phyloP scores from a whole-genome alignment of 805 yeast species.

The Myxozyma udenii region DNA sequence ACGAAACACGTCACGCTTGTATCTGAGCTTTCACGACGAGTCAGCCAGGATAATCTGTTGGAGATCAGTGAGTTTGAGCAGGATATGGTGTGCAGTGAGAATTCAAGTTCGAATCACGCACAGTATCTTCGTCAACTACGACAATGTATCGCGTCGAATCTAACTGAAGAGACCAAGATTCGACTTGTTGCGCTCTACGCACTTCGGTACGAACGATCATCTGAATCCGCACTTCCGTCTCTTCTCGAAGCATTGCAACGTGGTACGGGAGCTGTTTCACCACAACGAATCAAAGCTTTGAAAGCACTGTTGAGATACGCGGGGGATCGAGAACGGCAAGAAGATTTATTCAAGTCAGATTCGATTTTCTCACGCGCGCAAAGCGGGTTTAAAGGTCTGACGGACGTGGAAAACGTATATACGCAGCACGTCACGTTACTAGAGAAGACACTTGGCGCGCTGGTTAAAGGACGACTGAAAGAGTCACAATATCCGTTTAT shows the following conservation, averaged over 20 bases:
- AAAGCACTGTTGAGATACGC: slow-evolving; percentile 47
- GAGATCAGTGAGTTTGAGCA: slow-evolving; percentile 89
- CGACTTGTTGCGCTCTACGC: slow-evolving; percentile 73
- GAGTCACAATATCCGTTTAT: slow-evolving; percentile 46
- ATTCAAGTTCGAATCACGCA: slow-evolving; percentile 40
- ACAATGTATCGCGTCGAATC: slow-evolving; percentile 46
- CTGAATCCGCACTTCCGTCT: slow-evolving; percentile 41
- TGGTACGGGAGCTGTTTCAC: slow-evolving; percentile 27
- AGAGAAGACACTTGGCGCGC: slow-evolving; percentile 45
- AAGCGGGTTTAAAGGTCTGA: slow-evolving; percentile 44
- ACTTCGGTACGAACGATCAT: slow-evolving; percentile 56
- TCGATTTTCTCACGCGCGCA: slow-evolving; percentile 44
- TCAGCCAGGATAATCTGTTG: slow-evolving; percentile 63
- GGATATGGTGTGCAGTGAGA: slow-evolving; percentile 64
- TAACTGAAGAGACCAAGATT: slow-evolving; percentile 56
- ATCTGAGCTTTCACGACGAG: slow-evolving; percentile 75
- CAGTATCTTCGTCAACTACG: slow-evolving; percentile 57
- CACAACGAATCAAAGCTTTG: slow-evolving; percentile 45
- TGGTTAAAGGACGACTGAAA: slow-evolving; percentile 45
- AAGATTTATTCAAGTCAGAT: slow-evolving; percentile 41
- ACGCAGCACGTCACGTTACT: slow-evolving; percentile 89
- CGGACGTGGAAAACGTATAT: slow-evolving; percentile 56
- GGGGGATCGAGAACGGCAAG: slow-evolving; percentile 48
- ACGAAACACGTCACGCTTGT: slow-evolving; percentile 90
- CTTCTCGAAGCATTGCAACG: slow-evolving; percentile 38